A percentile compares a stretch with the other conserved stretches of the same genome.
phyloP scores from a whole-genome alignment of 306 rosid species.

The Datisca glomerata region DNA sequence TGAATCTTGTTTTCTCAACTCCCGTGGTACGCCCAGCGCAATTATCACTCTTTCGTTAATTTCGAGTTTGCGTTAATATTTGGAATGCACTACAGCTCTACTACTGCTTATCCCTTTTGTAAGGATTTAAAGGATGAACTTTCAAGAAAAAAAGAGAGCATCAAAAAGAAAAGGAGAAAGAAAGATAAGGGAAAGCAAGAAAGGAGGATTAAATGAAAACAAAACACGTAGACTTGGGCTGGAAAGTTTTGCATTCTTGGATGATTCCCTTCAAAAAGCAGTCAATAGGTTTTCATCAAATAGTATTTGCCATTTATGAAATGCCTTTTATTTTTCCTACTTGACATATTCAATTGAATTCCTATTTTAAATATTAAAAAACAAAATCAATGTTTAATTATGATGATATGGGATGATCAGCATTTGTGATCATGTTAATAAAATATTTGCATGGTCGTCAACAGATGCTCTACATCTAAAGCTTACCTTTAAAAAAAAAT shows the following conservation, averaged over 20 bases:
- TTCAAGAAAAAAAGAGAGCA: constrained; percentile 12
- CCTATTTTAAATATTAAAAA: background rate
- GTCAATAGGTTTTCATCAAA: constrained; percentile 21
- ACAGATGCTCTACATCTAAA: background rate
- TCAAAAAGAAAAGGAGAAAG: constrained; percentile 1
- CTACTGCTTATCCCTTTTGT: constrained; percentile 8
- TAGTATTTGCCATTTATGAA: background rate
- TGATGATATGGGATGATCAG: too few species aligned
- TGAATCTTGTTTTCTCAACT: too few species aligned
- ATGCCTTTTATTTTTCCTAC: background rate
- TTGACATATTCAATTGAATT: background rate
- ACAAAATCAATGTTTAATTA: background rate
- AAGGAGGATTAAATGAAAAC: constrained; percentile 13
- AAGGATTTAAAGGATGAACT: constrained; percentile 17
- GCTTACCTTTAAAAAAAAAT: background rate
- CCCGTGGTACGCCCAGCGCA: too few species aligned
- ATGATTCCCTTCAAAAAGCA: constrained; percentile 14
- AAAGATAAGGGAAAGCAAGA: constrained; percentile 16
- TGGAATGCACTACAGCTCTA: constrained; percentile 18
- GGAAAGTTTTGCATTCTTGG: constrained; percentile 35
- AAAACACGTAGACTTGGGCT: constrained; percentile 44
- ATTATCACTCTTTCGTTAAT: too few species aligned
- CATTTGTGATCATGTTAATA: too few species aligned
- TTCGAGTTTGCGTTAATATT: too few species aligned
- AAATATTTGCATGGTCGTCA: too few species aligned